Conservation (phyloP, 2,329 filamentous ascomycete species). For the Alternaria sp. region DNA sequence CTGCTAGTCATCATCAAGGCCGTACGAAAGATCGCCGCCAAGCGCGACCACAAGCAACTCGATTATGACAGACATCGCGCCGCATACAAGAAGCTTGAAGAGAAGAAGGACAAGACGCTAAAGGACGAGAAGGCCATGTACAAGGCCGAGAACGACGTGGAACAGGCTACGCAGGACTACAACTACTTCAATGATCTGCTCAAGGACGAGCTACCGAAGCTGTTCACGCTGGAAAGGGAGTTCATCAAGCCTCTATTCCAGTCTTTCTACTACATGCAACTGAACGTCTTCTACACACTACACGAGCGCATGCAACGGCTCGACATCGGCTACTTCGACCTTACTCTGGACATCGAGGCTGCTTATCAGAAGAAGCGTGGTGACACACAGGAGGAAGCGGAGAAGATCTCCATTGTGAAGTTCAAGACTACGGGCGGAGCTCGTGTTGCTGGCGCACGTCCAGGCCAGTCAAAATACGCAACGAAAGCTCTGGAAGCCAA, state of each 20-base stretch:
- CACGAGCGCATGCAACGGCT: conserved; percentile 98
- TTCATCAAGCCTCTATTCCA: conserved; percentile 98
- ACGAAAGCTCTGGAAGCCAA: conserved; percentile 49
- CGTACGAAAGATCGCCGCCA: conserved; percentile 84
- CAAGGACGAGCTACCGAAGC: conserved; percentile 91
- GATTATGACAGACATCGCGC: conserved; percentile 90
- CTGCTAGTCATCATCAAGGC: conserved; percentile 93
- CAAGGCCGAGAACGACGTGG: conserved; percentile 90
- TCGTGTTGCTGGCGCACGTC: conserved; percentile 42
- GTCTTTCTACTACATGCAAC: conserved; percentile 99
- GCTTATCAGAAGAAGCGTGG: conserved; percentile 89
- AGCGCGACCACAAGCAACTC: conserved; percentile 96
- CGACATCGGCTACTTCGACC: conserved; percentile 97
- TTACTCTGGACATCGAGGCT: conserved; percentile 88
- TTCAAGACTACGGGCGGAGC: conserved; percentile 84
- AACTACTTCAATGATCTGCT: conserved; percentile 98
- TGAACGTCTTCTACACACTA: conserved; percentile 98
- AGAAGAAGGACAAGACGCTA: conserved; percentile 94
- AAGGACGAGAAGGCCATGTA: conserved; percentile 98
- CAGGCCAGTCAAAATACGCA: conserved; percentile 47
- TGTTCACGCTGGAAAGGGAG: conserved; percentile 87
- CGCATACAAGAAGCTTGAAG: conserved; percentile 89
- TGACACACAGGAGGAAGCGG: conserved; percentile 82
- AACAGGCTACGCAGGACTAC: conserved; percentile 91
- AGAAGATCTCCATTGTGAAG: conserved; percentile 82